Percentiles rank a stretch among this genome's conserved stretches.
Evolutionary conservation across 129 eudicot species (phyloP).

Genomic region (Centaurea solstitialis): DNA sequence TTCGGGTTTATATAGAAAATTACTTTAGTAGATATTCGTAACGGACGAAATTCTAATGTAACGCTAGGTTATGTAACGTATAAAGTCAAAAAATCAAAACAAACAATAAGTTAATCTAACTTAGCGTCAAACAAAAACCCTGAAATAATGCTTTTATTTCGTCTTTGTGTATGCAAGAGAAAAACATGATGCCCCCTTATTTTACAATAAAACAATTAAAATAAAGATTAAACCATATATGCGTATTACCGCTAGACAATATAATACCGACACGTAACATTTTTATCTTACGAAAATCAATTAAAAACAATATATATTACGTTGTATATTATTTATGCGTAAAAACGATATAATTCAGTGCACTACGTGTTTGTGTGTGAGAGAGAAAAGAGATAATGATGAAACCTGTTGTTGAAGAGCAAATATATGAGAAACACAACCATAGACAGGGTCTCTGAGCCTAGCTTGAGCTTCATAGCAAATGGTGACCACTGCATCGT

Average conservation of each 20-base stretch:
- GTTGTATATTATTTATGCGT: conserved; percentile 1
- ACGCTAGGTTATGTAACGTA: conserved; percentile 3
- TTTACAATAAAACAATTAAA: conserved; percentile 7
- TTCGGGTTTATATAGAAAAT: background rate
- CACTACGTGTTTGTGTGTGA: background rate
- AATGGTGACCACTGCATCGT: conserved; percentile 61
- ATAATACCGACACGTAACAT: conserved; percentile 20
- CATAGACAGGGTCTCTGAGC: conserved; percentile 58
- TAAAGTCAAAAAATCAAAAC: conserved; percentile 2
- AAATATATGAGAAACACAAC: conserved; percentile 64
- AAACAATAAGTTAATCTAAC: background rate
- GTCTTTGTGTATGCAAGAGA: conserved; percentile 13
- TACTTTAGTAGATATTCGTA: conserved; percentile 19
- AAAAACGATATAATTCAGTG: background rate
- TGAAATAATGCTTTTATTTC: conserved; percentile 9
- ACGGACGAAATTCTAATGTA: background rate
- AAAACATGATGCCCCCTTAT: conserved; percentile 23
- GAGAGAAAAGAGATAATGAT: background rate
- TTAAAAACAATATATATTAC: background rate
- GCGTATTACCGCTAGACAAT: background rate
- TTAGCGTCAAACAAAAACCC: conserved; percentile 29
- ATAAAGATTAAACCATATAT: background rate
- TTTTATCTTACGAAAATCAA: conserved; percentile 9
- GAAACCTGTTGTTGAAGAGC: conserved; percentile 72
- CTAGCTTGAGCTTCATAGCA: conserved; percentile 68